These are phyloP conservation scores for Neospermospora avenae DNA, from an alignment of 2,329 filamentous ascomycete genomes.

Conservation along the genomic window DNA sequence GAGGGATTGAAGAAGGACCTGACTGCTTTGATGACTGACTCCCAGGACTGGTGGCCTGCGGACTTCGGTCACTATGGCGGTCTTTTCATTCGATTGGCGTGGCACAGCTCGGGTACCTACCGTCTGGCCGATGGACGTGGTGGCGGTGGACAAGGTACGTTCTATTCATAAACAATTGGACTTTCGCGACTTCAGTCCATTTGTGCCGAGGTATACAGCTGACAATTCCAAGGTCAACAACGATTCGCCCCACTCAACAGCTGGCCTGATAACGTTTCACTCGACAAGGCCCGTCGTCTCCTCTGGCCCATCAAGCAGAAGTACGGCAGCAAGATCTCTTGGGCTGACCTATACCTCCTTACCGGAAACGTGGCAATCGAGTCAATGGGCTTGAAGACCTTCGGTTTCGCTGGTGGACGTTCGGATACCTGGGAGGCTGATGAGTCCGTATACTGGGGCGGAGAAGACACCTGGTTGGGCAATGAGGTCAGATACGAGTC, in stretches of 20 bases:
- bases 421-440: constrained; percentile 72
- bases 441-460: constrained; percentile 74
- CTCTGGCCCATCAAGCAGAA: constrained; percentile 83
- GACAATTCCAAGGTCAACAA: constrained; percentile 52
- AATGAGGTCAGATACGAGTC: constrained; percentile 65
- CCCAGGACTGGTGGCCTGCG: constrained; percentile 78
- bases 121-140: constrained; percentile 72
- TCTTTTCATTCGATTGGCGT: constrained; percentile 76
- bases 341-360: constrained; percentile 70
- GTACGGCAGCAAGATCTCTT: constrained; percentile 79
- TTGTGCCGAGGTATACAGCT: neutral
- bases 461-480: constrained; percentile 70
- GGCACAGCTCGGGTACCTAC: constrained; percentile 79
- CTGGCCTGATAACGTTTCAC: constrained; percentile 75
- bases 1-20: constrained; percentile 72
- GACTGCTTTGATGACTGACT: constrained; percentile 68
- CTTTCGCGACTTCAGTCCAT: constrained; percentile 30
- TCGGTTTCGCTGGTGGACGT: constrained; percentile 72
- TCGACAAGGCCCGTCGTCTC: constrained; percentile 78
- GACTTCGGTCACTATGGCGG: constrained; percentile 81
- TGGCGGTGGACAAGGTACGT: constrained; percentile 58
- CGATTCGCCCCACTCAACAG: constrained; percentile 78
- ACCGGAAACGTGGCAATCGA: constrained; percentile 75
- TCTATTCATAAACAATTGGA: neutral
- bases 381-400: constrained; percentile 70